Evolutionary conservation across 2,329 filamentous ascomycete species (phyloP), one percentile per base, ranked within the genome.

Genomic region (Aspergillus versicolor): DNA sequence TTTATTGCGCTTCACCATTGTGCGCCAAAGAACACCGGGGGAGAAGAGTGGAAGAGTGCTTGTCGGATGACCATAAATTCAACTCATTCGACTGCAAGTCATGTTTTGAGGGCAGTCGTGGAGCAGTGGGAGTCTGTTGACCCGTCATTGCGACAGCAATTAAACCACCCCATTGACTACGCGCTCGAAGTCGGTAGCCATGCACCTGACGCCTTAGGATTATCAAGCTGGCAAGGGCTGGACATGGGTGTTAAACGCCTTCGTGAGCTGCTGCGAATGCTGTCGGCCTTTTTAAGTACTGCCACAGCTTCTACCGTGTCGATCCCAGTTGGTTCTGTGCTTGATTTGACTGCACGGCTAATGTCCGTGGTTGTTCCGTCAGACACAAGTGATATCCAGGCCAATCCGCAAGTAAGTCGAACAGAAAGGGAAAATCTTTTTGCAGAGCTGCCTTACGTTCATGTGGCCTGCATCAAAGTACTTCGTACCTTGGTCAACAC

Each of bases 401-500:
- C 87, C 58, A 92, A 92, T 64, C 80, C 86, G 7, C 88, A 90
- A 61, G 84, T 94, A 61, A 82, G 86, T 32, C 84, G 88, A 59
- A 90, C 95, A 49, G 93, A 97, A 73, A 88, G 88, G 59, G 91
- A 96, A 52, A 84, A 87, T 44, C 80, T 97, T 3, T 92, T 89
- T 84, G 77, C 82, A 46, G 79, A 84, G 17, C 80, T 97, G 11
- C 90, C 92, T 4, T 80, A 83, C 9, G 83, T 97, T 40, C 91
- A 97, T 67, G 74, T 86, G 13, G 85, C 88, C 13, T 83, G 85
- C n/a, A 76, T 96, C 53, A 74, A 82, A 21, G 74, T 96, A 1
- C 74, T 90, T 21, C 72, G 79, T 8, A 73, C 78, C 11, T 68
- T 94, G 45, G 70, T 85, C 21, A 72, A 79, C 53, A 82, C 88